Evolutionary conservation across 2,329 filamentous ascomycete species (phyloP), one percentile per base, ranked within the genome.

Genomic region (Sclerotinia minor): DNA sequence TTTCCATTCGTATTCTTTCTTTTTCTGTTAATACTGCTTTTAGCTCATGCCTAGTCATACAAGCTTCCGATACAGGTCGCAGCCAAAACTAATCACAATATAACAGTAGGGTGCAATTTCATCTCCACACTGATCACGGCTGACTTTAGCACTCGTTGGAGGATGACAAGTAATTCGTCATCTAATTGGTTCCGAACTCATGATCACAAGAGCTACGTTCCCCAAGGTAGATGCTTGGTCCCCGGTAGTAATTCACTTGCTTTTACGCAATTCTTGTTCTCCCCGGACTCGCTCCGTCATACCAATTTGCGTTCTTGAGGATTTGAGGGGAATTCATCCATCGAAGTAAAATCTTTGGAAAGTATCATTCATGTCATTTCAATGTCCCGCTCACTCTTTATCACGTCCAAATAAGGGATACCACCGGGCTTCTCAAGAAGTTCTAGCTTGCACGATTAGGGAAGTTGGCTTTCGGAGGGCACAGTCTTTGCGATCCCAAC

Each of bases 211-310:
- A 55, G 60, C 59, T 49, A 38, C 15, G 32, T 26, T 35, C 5
- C 59, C 59, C 45, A n/a, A 50, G 45, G 59, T 50, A 50, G 47
- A 52, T 63, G 59, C 45, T 63, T 63, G 45, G 59, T 50, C 47
- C 35, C 32, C 32, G n/a, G n/a, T 8, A 15, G 8, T 41, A 24
- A 41, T 55, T 54, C 9, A 24, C 9, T 29, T 53, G 24, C 32
- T 41, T 21, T 50, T 38, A 63, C 59, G 47, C 47, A 63, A 63
- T 26, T 26, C 3, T 17, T 63, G 29, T n/a, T 26, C 29, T 52
- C 35, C 6, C 24, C 45, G 21, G 32, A 52, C 6, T 63, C n/a
- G 8, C n/a, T 41, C 15, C 7, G 32, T 38, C 13, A 50, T 52
- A 41, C n/a, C 15, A 13, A 38, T 50, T 38, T 38, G 29, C n/a